Conservation (phyloP, 2,329 filamentous ascomycete species). For the Ploettnerulaceae sp. region DNA sequence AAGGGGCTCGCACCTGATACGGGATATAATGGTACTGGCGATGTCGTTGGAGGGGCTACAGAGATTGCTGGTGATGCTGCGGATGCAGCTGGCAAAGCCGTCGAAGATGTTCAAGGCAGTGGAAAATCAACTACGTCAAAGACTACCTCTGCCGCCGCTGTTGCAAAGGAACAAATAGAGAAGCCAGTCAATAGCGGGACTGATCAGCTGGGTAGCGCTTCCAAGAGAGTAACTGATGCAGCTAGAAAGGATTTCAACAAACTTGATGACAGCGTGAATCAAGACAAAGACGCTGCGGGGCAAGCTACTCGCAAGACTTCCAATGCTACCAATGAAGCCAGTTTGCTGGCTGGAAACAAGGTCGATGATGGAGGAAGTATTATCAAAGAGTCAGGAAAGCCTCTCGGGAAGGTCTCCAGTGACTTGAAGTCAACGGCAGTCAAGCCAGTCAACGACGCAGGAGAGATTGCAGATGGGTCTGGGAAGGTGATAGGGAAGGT, state of each 20-base stretch:
- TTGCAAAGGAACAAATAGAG: not conserved
- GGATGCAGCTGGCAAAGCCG: conserved; percentile 10
- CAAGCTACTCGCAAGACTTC: not conserved
- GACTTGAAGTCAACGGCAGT: conserved; percentile 7
- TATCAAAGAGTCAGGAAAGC: not conserved
- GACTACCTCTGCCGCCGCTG: not conserved
- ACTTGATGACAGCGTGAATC: too few species aligned
- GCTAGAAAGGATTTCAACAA: not conserved
- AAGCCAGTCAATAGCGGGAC: conserved; percentile 5
- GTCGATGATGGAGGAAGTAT: conserved; percentile 14
- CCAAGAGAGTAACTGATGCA: conserved; percentile 7
- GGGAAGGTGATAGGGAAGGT: conserved; percentile 13
- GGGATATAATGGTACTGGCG: conserved; percentile 1
- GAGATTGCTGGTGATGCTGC: conserved; percentile 9
- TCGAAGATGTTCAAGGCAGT: not conserved
- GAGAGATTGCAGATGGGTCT: conserved; percentile 12
- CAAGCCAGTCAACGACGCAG: conserved; percentile 13
- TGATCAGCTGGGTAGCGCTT: conserved; percentile 3
- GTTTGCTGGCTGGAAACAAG: conserved; percentile 11
- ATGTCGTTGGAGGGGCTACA: conserved; percentile 1
- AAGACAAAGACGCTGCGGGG: conserved; percentile 5
- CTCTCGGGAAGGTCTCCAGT: conserved; percentile 6
- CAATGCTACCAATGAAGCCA: conserved; percentile 1
- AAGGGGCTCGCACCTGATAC: not conserved
- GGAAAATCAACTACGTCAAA: conserved; percentile 4